Evolutionary conservation across 2,329 filamentous ascomycete genomes (phyloP).

Genomic region (Lizonia empirigonia): DNA sequence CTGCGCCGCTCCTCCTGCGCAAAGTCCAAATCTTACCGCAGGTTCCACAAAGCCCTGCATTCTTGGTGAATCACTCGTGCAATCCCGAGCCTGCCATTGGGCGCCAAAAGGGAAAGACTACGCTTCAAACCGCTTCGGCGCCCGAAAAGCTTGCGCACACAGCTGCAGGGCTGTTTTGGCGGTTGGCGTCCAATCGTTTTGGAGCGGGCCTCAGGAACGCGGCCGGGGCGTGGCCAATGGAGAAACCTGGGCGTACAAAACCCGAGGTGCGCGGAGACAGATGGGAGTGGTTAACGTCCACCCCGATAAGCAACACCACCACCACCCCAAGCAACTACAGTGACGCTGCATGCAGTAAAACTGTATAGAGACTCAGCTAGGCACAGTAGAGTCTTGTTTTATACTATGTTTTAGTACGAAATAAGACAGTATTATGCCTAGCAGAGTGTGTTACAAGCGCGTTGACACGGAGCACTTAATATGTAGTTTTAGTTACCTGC

Average conservation of each 20-base stretch:
- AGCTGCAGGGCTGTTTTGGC: constrained; percentile 23
- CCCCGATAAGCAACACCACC: no score
- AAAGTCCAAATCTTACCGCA: constrained; percentile 15
- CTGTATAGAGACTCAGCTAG: no score
- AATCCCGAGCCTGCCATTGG: constrained; percentile 12
- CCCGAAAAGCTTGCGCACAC: constrained; percentile 19
- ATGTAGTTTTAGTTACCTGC: no score
- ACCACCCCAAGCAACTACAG: no score
- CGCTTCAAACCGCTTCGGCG: constrained; percentile 16
- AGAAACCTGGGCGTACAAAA: constrained; percentile 17
- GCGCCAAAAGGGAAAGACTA: background rate
- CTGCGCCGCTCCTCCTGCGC: constrained; percentile 8
- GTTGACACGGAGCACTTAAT: no score
- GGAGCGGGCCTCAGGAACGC: constrained; percentile 17
- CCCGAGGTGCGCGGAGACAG: constrained; percentile 9
- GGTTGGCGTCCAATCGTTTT: constrained; percentile 25
- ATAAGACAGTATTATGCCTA: no score
- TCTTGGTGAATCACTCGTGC: constrained; percentile 6
- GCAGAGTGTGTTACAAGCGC: no score
- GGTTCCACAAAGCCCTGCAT: constrained; percentile 9
- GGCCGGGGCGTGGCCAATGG: constrained; percentile 10
- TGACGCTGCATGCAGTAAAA: no score
- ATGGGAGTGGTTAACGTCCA: no score
- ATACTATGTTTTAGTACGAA: no score
- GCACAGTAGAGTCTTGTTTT: no score